phyloP scores from a whole-genome alignment of 2,329 filamentous ascomycete species.

The Penicillium oxalicum region DNA sequence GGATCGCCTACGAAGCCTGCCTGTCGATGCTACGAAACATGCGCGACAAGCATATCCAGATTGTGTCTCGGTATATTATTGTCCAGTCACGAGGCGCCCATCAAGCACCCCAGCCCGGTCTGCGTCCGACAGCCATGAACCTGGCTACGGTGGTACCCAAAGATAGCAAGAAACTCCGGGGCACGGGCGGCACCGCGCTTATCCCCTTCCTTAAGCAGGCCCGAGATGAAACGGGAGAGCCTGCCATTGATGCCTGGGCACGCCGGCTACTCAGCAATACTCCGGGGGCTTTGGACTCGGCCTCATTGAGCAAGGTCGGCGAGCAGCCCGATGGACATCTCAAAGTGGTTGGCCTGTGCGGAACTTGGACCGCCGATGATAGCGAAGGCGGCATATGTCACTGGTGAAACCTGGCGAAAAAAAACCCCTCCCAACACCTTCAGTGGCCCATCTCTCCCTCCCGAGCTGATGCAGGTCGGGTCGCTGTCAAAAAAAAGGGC shows the following conservation, averaged over 20 bases:
- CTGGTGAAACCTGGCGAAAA: constrained; percentile 36
- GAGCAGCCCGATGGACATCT: constrained; percentile 51
- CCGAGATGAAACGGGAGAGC: constrained; percentile 89
- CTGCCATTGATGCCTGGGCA: constrained; percentile 67
- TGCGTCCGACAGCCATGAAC: constrained; percentile 43
- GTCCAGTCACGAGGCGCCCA: constrained; percentile 73
- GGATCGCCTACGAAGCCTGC: constrained; percentile 83
- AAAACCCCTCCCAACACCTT: no score
- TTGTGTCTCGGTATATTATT: constrained; percentile 94
- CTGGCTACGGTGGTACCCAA: constrained; percentile 44
- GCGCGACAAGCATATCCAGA: constrained; percentile 90
- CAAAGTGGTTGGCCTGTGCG: constrained; percentile 66
- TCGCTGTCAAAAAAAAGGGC: no score
- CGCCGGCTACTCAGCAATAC: constrained; percentile 52
- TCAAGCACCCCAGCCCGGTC: constrained; percentile 54
- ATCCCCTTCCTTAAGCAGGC: constrained; percentile 97
- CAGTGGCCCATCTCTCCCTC: no score
- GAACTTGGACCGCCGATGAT: constrained; percentile 84
- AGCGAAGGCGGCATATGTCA: constrained; percentile 59
- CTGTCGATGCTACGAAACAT: constrained; percentile 71
- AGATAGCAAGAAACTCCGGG: constrained; percentile 60
- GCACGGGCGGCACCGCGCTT: constrained; percentile 86
- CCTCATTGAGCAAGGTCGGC: constrained; percentile 47
- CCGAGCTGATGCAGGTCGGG: no score
- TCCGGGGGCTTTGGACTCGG: constrained; percentile 33